Percentiles rank a stretch among this genome's conserved stretches.
Conservation (phyloP, 2,329 filamentous ascomycete genomes). For the Fusarium sp. region DNA sequence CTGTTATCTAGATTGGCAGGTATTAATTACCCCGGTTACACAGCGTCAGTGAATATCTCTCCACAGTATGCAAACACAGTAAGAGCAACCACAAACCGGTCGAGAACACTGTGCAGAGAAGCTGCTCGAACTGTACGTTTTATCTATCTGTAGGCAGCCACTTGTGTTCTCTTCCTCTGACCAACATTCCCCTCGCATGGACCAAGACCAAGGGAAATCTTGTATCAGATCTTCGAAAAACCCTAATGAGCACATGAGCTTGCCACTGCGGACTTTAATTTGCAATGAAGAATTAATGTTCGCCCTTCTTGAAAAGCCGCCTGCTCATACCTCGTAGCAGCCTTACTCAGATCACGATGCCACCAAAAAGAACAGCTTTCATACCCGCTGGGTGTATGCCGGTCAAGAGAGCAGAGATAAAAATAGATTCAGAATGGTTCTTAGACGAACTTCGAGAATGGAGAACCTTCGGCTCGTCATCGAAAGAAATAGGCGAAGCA, state of each 20-base stretch:
- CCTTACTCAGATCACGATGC: slow-evolving; percentile 26
- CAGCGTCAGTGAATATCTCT: background rate
- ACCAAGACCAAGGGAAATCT: background rate
- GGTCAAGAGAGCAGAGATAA: slow-evolving; percentile 42
- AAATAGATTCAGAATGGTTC: slow-evolving; percentile 28
- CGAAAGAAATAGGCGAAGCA: slow-evolving; percentile 8
- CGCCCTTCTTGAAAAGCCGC: background rate
- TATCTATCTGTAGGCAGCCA: background rate
- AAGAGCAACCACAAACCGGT: rapidly evolving
- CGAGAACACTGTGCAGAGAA: background rate
- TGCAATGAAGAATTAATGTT: background rate
- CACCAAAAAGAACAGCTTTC: slow-evolving; percentile 43
- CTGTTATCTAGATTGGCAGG: background rate
- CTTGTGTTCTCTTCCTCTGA: background rate
- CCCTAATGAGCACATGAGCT: background rate
- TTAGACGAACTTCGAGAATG: slow-evolving; percentile 39
- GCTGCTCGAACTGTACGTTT: background rate
- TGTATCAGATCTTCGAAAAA: background rate
- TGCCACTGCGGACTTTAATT: background rate
- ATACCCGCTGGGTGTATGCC: slow-evolving; percentile 57
- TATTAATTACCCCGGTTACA: background rate
- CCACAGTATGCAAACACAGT: background rate
- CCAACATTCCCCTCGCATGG: background rate
- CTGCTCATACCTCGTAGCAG: background rate
- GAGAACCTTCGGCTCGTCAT: slow-evolving; percentile 45